Evolutionary conservation across 306 rosid species (phyloP), one percentile per base, ranked within the genome.

Genomic region (Cucurbita ficifolia): DNA sequence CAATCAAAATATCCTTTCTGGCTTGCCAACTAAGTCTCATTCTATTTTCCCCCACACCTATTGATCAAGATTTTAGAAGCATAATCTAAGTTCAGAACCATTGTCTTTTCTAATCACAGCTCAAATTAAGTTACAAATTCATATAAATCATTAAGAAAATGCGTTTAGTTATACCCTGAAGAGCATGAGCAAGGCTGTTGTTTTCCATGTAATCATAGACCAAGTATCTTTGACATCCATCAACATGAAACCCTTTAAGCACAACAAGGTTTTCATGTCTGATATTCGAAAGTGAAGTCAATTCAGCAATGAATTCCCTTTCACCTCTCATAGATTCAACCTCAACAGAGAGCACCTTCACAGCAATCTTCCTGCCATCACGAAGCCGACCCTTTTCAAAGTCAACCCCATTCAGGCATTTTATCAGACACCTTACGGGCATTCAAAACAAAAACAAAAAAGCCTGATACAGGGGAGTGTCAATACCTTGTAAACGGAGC

Each of bases 141-240:
- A 53, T 16, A 42, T 24, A 46, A 49, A 39, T 6, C 65, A 73
- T 29, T 11, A 60, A 0, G 17, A n/a, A 49, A 46, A 16, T 9
- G 18, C 6, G 17, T 17, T 9, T 8, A 14, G n/a, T 85, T 79
- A 93, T 79, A 93, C 98, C 89, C 57, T 85, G 81, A 58, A 91
- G 90, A 74, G 81, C 76, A 61, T 81, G 75, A 56, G 85, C 24
- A 63, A 94, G 92, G 83, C 92, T 94, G 49, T 89, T 94, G 78
- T 94, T 90, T 59, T 86, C 89, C 99, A 94, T 91, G 84, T 84
- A 94, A 56, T 94, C 92, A 54, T 91, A 94, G 46, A 94, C 95
- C 75, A 94, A 79, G 59, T 84, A 94, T 86, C 99, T 87, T 0
- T 60, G 70, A 58, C 83, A 78, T 70, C 95, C 95, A 75, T 91